Base-by-base conservation (phyloP, 768 basidiomycete species). In the Russula virescens region DNA sequence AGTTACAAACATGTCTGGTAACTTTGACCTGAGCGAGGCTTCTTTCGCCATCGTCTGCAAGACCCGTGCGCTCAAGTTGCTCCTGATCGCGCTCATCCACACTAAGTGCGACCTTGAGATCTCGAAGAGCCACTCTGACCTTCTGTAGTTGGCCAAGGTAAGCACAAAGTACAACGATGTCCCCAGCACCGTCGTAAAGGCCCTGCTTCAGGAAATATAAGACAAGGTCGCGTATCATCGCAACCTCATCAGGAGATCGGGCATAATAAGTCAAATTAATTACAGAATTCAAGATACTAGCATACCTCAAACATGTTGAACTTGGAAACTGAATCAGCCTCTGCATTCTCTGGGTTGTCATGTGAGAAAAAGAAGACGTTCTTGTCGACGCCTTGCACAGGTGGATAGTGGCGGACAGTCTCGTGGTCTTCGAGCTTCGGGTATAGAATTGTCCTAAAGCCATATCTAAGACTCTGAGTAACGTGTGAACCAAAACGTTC, bases 311-410 rank as follows among this genome's bases (percentile, higher is more conserved):
- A 87, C 3, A 68, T 73, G 68, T 91, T 91, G 69, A 75, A 82
- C 64, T 86, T 90, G 56, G 84, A 86, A 0, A 77, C 77, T 0
- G 83, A 81, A 21, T 89, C 86, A 6, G 86, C 84, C 9, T 66
- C 73, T 1, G 80, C 81, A 34, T 82, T 83, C 71, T 92, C 90
- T 50, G 69, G 72, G 68, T 89, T 78, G 5, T 70, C 73, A 62
- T 91, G 89, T 11, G 79, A 78, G 56, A 89, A 67, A 73, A 91
- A 91, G 70, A 82, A 88, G 1, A 90, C 74, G 61, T 89, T 83
- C 61, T 83, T 81, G 6, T 73, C 68, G 70, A 91, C 77, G 0
- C 89, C 89, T 25, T 80, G 78, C 10, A 91, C 84, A 13, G 75
- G 69, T 0, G 81, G 81, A 70, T 87, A 86, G 0, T 68, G 2